Percentiles rank a stretch among this genome's conserved stretches.
Conservation (phyloP, 768 basidiomycete genomes). For the Trametes villosa region DNA sequence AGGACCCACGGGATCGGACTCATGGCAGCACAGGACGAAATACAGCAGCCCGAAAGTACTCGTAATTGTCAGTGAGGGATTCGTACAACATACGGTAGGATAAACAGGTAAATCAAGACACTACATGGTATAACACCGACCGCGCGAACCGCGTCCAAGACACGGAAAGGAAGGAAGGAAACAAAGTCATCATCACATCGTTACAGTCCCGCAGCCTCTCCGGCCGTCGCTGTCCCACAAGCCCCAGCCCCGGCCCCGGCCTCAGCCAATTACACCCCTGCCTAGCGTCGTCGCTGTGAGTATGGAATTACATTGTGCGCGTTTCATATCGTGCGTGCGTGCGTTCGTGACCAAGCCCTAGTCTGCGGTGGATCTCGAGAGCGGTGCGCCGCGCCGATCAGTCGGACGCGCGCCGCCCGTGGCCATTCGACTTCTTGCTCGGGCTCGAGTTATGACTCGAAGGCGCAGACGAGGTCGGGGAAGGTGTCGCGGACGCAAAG, state of each 20-base stretch:
- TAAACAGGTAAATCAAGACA: slow-evolving; percentile 1
- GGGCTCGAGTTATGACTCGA: slow-evolving; percentile 17
- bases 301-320: slow-evolving; percentile 2
- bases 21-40: too few relatives aligned
- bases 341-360: neutral
- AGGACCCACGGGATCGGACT: too few relatives aligned
- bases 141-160: neutral
- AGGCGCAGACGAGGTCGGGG: slow-evolving; percentile 7
- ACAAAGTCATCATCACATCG: neutral
- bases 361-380: too few relatives aligned
- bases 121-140: slow-evolving; percentile 14
- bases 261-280: neutral
- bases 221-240: too few relatives aligned
- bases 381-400: neutral
- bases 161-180: neutral
- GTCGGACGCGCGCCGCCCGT: slow-evolving; percentile 14
- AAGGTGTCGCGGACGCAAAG: slow-evolving; percentile 20
- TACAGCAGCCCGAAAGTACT: too few relatives aligned
- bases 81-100: neutral
- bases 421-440: slow-evolving; percentile 15
- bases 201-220: neutral
- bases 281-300: neutral
- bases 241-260: too few relatives aligned
- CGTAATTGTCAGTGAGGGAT: too few relatives aligned
- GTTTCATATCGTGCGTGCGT: neutral